Evolutionary conservation across 2,329 filamentous ascomycete genomes (phyloP).

Genomic region (Neonectria sp.): DNA sequence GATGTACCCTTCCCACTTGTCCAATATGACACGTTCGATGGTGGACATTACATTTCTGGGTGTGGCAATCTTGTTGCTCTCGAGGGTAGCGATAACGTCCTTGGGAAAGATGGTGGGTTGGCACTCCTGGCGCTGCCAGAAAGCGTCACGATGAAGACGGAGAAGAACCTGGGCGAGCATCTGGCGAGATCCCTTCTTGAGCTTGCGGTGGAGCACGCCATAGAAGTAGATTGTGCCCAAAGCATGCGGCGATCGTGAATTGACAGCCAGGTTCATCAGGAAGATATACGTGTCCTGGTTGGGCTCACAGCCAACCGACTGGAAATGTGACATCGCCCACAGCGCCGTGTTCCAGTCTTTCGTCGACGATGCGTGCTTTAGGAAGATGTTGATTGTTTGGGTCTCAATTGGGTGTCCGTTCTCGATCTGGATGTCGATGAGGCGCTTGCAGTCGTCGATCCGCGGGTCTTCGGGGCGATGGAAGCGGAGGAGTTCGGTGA

Average conservation of each 20-base stretch:
- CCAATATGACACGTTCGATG: slow-evolving; percentile 51
- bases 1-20: slow-evolving; percentile 47
- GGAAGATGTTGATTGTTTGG: slow-evolving; percentile 56
- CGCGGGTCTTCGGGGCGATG: slow-evolving; percentile 44
- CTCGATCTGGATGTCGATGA: slow-evolving; percentile 46
- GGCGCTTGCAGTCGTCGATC: slow-evolving; percentile 46
- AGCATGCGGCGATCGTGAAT: slow-evolving; percentile 48
- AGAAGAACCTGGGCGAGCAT: slow-evolving; percentile 47
- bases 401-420: slow-evolving; percentile 46
- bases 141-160: slow-evolving; percentile 39
- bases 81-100: slow-evolving; percentile 42
- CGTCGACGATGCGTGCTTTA: slow-evolving; percentile 49
- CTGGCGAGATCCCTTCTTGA: slow-evolving; percentile 45
- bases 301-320: slow-evolving; percentile 41
- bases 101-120: slow-evolving; percentile 49
- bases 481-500: slow-evolving; percentile 61
- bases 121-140: slow-evolving; percentile 45
- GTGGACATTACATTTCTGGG: slow-evolving; percentile 44
- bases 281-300: slow-evolving; percentile 53
- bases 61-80: slow-evolving; percentile 35
- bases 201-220: slow-evolving; percentile 49
- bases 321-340: slow-evolving; percentile 47
- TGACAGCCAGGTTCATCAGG: slow-evolving; percentile 57
- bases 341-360: slow-evolving; percentile 52
- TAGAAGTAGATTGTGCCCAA: slow-evolving; percentile 54